phyloP scores from a whole-genome alignment of 805 yeast genomes.

The Hanseniaspora guilliermondii region DNA sequence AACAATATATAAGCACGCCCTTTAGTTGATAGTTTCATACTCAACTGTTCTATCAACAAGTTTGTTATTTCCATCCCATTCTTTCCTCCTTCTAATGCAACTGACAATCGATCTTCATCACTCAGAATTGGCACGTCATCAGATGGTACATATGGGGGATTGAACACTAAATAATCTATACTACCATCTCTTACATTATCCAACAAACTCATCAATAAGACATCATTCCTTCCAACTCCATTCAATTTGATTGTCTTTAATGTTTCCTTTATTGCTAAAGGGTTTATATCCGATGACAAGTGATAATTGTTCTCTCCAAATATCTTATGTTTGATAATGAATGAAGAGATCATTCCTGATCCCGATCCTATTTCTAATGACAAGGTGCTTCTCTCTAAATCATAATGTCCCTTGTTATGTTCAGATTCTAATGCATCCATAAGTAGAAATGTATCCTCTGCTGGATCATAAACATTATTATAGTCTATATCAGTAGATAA shows the following conservation, averaged over 20 bases:
- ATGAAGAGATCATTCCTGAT: constrained; percentile 77
- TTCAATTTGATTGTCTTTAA: constrained; percentile 30
- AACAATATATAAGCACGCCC: constrained; percentile 84
- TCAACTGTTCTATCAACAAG: constrained; percentile 43
- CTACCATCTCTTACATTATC: constrained; percentile 33
- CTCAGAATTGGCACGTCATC: constrained; percentile 53
- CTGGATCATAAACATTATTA: constrained; percentile 81
- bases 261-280: constrained; percentile 55
- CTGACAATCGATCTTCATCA: constrained; percentile 58
- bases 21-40: constrained; percentile 35
- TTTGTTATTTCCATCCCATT: constrained; percentile 84
- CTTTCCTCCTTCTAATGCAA: constrained; percentile 80
- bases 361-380: constrained; percentile 86
- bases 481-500: constrained; percentile 35
- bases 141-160: constrained; percentile 96
- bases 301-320: constrained; percentile 35
- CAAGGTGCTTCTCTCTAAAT: constrained; percentile 34
- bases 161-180: constrained; percentile 70
- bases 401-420: constrained; percentile 4
- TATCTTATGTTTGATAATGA: constrained; percentile 43
- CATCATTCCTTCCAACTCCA: constrained; percentile 29
- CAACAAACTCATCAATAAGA: constrained; percentile 48
- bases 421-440: constrained; percentile 69
- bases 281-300: constrained; percentile 69
- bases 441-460: constrained; percentile 81